These are phyloP conservation scores for Pseudogymnoascus sp. DNA, from an alignment of 2,329 filamentous ascomycete species.

Conservation along the genomic window DNA sequence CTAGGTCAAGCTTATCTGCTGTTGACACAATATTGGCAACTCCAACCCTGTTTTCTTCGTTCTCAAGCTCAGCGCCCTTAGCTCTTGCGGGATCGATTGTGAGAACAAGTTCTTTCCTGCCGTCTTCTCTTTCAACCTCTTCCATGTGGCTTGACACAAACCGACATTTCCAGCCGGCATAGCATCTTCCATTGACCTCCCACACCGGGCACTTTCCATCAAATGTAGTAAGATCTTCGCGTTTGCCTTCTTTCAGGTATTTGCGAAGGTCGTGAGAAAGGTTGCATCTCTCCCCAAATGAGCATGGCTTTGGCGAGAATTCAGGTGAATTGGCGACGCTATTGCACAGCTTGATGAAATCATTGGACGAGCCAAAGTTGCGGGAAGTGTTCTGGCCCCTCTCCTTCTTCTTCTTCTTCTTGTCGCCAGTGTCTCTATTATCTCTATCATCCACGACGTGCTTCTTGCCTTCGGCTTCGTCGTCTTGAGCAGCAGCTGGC, in stretches of 20 bases:
- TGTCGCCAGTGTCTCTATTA: conserved; percentile 30
- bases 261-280: conserved; percentile 75
- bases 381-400: conserved; percentile 77
- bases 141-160: conserved; percentile 81
- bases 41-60: conserved; percentile 46
- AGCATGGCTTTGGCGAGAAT: conserved; percentile 72
- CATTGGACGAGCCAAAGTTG: conserved; percentile 70
- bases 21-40: conserved; percentile 68
- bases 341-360: conserved; percentile 69
- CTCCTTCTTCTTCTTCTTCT: conserved; percentile 50
- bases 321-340: conserved; percentile 64
- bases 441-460: conserved; percentile 33
- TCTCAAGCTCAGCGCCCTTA: conserved; percentile 20
- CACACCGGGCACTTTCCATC: conserved; percentile 75
- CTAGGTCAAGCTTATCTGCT: conserved; percentile 64
- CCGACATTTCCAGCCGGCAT: conserved; percentile 87
- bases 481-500: conserved; percentile 32
- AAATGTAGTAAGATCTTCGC: conserved; percentile 69
- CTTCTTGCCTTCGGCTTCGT: conserved; percentile 49
- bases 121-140: conserved; percentile 70
- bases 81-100: conserved; percentile 34
- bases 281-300: conserved; percentile 72
- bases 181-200: conserved; percentile 66
- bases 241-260: conserved; percentile 76
- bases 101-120: conserved; percentile 72